Percentiles rank a stretch among this genome's conserved stretches.
These are phyloP conservation scores for Kokia cookei DNA, from an alignment of 441 rosid genomes.

Conservation along the genomic window DNA sequence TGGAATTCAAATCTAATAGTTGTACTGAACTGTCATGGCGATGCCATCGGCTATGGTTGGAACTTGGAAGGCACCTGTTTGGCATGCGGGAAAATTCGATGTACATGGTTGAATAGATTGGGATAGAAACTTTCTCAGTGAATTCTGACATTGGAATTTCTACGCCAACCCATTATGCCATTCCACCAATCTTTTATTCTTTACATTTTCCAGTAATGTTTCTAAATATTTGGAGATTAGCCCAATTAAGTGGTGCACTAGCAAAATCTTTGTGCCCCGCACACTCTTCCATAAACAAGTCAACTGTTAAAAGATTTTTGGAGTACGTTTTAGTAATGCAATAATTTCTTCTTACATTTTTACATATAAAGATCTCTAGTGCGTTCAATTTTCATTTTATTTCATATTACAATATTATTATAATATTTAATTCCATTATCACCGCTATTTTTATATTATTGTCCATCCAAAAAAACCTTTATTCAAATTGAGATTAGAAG, in stretches of 20 bases:
- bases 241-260: constrained; percentile 13
- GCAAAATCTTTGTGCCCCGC: background rate
- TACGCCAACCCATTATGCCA: constrained; percentile 10
- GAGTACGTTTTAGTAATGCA: too few species aligned
- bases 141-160: constrained; percentile 17
- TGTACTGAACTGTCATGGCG: background rate
- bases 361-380: too few species aligned
- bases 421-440: too few species aligned
- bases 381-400: too few species aligned
- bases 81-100: background rate
- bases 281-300: background rate
- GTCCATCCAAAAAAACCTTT: too few species aligned
- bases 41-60: background rate
- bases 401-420: too few species aligned
- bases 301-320: too few species aligned
- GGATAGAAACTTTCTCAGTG: constrained; percentile 6
- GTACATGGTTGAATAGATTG: background rate
- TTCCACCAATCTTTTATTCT: constrained; percentile 15
- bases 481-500: too few species aligned
- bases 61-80: background rate
- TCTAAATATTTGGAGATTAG: constrained; percentile 5
- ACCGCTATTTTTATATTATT: too few species aligned
- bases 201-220: background rate
- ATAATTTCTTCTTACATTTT: too few species aligned
- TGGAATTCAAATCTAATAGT: background rate